Evolutionary conservation across 108 stramenopile genomes (phyloP), one percentile per base, ranked within the genome.

Genomic region (Cyclotella sp.): DNA sequence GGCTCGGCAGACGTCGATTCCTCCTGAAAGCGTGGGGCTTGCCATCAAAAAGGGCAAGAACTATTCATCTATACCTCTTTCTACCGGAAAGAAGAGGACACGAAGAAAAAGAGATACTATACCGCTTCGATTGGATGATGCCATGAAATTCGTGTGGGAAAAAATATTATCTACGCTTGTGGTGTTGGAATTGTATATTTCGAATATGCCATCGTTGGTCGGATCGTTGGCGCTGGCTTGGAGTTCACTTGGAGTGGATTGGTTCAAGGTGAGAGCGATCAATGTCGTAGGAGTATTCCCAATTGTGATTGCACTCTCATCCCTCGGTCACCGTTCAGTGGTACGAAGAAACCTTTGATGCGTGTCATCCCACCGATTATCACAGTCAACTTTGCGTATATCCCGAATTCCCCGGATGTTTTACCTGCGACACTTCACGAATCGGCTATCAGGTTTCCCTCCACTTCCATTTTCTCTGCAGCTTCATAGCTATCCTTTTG

Each of bases 371-470:
- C n/a, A 88, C 90, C n/a, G 87, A 93, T 39, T 93, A 91, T 64
- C 93, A 93, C 78, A 86, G 82, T 22, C 61, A 74, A 45, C 84
- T 85, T 42, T 93, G 93, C 55, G 78, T 82, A 28, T 90, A 86
- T 68, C 86, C 89, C 0, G 93, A 93, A 65, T 93, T 93, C 59
- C 90, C 93, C 19, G 93, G 93, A n/a, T 93, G 93, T 68, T 93
- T 91, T 60, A 88, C 77, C 68, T 93, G 93, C 66, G 93, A 93
- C 41, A 88, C 85, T 9, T 72, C 27, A 10, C 41, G 34, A 11
- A 19, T 39, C n/a, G 57, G 67, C 13, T 83, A 83, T 47, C 71
- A 73, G 29, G 24, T 83, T 28, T 28, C 30, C 1, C 26, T 83
- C 18, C 66, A 78, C 24, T 83, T 78, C 64, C 82, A 83, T 51